Evolutionary conservation across 768 basidiomycete species (phyloP).

Genomic region (Podaxis mareebaensis): DNA sequence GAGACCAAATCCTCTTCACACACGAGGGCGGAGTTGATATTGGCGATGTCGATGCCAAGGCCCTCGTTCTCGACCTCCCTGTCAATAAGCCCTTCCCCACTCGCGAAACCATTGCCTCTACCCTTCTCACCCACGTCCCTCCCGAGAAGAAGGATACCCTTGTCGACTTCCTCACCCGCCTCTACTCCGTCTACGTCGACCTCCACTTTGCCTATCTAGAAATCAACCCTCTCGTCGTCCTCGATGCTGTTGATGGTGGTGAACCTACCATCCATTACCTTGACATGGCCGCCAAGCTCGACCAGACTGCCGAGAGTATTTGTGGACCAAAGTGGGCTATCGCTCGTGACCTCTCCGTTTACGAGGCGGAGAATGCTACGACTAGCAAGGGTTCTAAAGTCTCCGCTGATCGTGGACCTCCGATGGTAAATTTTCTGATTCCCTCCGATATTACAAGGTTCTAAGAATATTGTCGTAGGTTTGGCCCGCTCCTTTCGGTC

Average conservation of each 20-base stretch:
- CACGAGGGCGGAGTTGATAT: conserved; percentile 99
- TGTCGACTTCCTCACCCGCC: conserved; percentile 90
- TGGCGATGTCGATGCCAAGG: conserved; percentile 98
- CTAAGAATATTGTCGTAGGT: conserved; percentile 37
- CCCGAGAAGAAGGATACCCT: conserved; percentile 86
- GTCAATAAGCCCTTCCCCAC: conserved; percentile 79
- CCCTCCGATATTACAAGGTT: neutral
- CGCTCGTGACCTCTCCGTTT: conserved; percentile 84
- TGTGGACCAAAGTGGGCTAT: conserved; percentile 99
- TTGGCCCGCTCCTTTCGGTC: conserved; percentile 94
- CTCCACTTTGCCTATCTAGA: conserved; percentile 99
- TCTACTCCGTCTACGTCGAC: conserved; percentile 97
- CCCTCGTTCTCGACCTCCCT: conserved; percentile 82
- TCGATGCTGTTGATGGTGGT: conserved; percentile 71
- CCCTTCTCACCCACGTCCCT: conserved; percentile 84
- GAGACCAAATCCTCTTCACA: conserved; percentile 96
- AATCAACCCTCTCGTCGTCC: conserved; percentile 97
- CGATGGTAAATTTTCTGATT: conserved; percentile 65
- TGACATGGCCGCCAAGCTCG: conserved; percentile 99
- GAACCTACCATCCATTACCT: conserved; percentile 89
- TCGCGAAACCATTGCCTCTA: conserved; percentile 69
- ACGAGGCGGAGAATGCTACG: conserved; percentile 48
- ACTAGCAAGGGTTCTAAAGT: conserved; percentile 51
- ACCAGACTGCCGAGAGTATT: conserved; percentile 98
- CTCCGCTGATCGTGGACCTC: conserved; percentile 91